Conservation (phyloP, 176 grass and related monocot species). For the Leersia perrieri region DNA sequence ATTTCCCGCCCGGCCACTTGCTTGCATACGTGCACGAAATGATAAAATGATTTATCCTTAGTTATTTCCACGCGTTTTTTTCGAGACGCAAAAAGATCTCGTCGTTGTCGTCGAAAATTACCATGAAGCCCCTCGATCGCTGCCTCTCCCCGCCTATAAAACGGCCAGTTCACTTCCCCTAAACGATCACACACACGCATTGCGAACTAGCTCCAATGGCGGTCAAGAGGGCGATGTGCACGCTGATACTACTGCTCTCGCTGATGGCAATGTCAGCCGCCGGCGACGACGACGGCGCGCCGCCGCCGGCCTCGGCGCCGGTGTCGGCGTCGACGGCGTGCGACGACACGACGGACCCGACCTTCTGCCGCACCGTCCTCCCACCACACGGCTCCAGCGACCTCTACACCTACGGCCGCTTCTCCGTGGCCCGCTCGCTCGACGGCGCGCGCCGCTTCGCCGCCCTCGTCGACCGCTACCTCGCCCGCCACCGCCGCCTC, state of each 20-base stretch:
- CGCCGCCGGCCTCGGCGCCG: conserved; percentile 29
- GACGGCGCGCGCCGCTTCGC: conserved; percentile 47
- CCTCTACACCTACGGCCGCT: conserved; percentile 77
- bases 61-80: conserved; percentile 23
- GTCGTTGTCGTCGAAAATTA: not conserved
- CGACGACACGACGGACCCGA: conserved; percentile 55
- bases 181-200: not conserved
- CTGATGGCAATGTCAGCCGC: conserved; percentile 7
- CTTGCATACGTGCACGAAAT: not conserved
- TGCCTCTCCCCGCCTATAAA: conserved; percentile 32
- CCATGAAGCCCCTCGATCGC: not conserved
- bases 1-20: not conserved
- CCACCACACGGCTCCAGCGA: conserved; percentile 33
- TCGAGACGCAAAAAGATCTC: conserved; percentile 30
- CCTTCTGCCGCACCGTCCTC: conserved; percentile 66
- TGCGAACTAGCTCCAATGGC: conserved; percentile 17
- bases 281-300: not conserved
- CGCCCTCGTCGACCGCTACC: conserved; percentile 52
- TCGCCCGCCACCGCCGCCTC: conserved; percentile 38
- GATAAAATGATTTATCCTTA: not conserved
- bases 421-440: conserved; percentile 76
- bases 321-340: conserved; percentile 55
- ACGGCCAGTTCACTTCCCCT: not conserved
- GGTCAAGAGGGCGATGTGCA: not conserved
- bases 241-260: conserved; percentile 32